Percentiles rank a stretch among this genome's conserved stretches.
phyloP scores from a whole-genome alignment of 176 grass and related monocot genomes.

The Carex cristatella region DNA sequence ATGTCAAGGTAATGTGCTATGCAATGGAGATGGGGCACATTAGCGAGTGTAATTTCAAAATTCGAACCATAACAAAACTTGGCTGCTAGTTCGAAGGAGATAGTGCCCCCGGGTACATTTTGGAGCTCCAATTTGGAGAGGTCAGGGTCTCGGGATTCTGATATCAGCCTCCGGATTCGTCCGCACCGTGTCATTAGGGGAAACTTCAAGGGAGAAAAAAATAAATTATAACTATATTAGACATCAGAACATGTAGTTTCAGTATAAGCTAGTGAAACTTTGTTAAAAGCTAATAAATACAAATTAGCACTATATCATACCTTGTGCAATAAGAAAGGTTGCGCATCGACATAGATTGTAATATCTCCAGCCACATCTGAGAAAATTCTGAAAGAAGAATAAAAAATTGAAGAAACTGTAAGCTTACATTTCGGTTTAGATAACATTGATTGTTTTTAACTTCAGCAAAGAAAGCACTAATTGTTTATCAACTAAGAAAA shows the following conservation, averaged over 20 bases:
- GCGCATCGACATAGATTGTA: slow-evolving; percentile 58
- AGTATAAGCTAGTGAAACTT: slow-evolving; percentile 2
- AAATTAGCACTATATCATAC: slow-evolving; percentile 24
- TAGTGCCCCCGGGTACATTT: slow-evolving; percentile 29
- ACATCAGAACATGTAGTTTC: not conserved
- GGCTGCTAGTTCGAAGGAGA: slow-evolving; percentile 43
- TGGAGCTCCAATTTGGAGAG: slow-evolving; percentile 35
- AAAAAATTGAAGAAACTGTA: slow-evolving; percentile 9
- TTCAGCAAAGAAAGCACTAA: not conserved
- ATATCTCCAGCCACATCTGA: slow-evolving; percentile 89
- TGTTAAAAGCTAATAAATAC: not conserved
- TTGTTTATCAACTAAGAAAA: not conserved
- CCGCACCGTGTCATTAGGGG: slow-evolving; percentile 42
- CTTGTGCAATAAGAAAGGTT: slow-evolving; percentile 92
- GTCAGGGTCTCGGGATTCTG: slow-evolving; percentile 37
- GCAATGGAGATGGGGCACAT: slow-evolving; percentile 39
- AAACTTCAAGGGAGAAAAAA: slow-evolving; percentile 28
- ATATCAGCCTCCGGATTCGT: slow-evolving; percentile 43
- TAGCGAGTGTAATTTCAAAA: slow-evolving; percentile 37
- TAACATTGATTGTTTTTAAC: not conserved
- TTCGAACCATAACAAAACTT: slow-evolving; percentile 52
- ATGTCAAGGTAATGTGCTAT: slow-evolving; percentile 45
- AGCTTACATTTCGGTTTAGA: not conserved
- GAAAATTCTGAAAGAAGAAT: slow-evolving; percentile 73
- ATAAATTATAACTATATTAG: slow-evolving; percentile 15